Percentiles rank a stretch among this genome's conserved stretches.
These are phyloP conservation scores for Trichocomaceae sp. DNA, from an alignment of 2,329 filamentous ascomycete genomes.

Conservation along the genomic window DNA sequence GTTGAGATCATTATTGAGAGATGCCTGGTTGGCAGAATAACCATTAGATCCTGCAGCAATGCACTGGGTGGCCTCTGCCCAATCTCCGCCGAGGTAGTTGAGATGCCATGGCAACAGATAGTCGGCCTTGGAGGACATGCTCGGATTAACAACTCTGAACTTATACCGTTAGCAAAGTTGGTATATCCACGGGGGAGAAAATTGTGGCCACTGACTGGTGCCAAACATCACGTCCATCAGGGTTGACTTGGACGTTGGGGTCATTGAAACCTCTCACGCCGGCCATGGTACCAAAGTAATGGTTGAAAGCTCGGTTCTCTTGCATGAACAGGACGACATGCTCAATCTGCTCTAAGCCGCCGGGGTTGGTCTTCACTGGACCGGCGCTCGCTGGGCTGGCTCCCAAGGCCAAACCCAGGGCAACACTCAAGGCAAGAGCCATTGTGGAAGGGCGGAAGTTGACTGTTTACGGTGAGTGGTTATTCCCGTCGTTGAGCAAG, in stretches of 20 bases:
- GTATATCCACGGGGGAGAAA: neutral
- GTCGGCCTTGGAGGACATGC: constrained; percentile 25
- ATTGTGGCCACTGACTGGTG: constrained; percentile 34
- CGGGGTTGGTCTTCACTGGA: neutral
- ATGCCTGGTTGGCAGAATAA: constrained; percentile 47
- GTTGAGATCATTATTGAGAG: constrained; percentile 46
- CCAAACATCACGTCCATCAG: constrained; percentile 41
- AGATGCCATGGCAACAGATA: constrained; percentile 46
- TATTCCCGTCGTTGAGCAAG: neutral
- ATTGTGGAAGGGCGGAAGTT: neutral
- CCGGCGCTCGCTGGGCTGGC: constrained; percentile 11
- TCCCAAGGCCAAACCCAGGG: constrained; percentile 4
- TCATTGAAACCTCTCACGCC: constrained; percentile 51
- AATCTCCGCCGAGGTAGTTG: constrained; percentile 46
- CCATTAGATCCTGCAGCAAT: constrained; percentile 47
- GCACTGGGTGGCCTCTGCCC: constrained; percentile 49
- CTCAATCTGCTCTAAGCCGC: constrained; percentile 30
- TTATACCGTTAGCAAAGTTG: constrained; percentile 32
- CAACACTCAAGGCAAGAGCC: neutral
- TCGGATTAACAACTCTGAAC: constrained; percentile 11
- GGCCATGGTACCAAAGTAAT: constrained; percentile 51
- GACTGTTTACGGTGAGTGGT: too few relatives aligned
- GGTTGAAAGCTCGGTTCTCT: constrained; percentile 39
- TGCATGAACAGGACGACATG: constrained; percentile 56
- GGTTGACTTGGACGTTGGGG: constrained; percentile 48